A percentile compares a stretch with the other conserved stretches of the same genome.
Evolutionary conservation across 2,329 filamentous ascomycete species (phyloP).

Genomic region (Diaporthe ampelina): DNA sequence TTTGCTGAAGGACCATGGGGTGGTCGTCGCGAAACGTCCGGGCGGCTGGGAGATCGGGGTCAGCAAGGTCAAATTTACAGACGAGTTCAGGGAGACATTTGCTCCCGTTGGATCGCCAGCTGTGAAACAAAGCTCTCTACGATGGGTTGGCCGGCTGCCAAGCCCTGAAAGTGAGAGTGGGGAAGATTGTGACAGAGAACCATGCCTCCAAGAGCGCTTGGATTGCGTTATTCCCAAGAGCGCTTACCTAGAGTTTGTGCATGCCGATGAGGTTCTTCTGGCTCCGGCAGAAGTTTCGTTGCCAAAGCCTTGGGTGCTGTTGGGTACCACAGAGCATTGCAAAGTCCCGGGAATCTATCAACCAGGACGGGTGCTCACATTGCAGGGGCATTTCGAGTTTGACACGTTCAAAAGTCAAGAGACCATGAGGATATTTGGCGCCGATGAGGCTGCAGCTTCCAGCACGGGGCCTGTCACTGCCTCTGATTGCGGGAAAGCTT

Average conservation of each 20-base stretch:
- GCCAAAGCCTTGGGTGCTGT: constrained; percentile 28
- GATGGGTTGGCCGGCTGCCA: constrained; percentile 8
- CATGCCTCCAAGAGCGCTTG: neutral
- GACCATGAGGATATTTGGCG: constrained; percentile 37
- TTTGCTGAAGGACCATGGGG: constrained; percentile 15
- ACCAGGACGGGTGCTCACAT: constrained; percentile 32
- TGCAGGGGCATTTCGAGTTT: constrained; percentile 40
- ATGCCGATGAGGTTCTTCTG: constrained; percentile 35
- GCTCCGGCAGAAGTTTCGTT: neutral
- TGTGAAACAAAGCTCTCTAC: no score
- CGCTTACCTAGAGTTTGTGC: constrained; percentile 35
- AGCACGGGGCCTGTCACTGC: neutral
- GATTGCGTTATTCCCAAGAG: neutral
- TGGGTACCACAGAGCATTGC: constrained; percentile 37
- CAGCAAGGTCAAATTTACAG: constrained; percentile 27
- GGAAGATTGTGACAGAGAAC: neutral
- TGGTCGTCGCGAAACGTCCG: constrained; percentile 19
- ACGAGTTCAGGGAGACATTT: constrained; percentile 15
- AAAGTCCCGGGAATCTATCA: constrained; percentile 34
- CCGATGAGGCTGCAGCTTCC: constrained; percentile 1
- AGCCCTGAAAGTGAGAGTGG: constrained; percentile 26
- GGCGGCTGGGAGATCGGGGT: constrained; percentile 37
- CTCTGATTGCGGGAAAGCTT: neutral
- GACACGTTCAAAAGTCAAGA: constrained; percentile 35
- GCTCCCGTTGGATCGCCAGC: no score